Evolutionary conservation across 1,284 basidiomycete species (phyloP).

Genomic region (Rhodotorula sp.): DNA sequence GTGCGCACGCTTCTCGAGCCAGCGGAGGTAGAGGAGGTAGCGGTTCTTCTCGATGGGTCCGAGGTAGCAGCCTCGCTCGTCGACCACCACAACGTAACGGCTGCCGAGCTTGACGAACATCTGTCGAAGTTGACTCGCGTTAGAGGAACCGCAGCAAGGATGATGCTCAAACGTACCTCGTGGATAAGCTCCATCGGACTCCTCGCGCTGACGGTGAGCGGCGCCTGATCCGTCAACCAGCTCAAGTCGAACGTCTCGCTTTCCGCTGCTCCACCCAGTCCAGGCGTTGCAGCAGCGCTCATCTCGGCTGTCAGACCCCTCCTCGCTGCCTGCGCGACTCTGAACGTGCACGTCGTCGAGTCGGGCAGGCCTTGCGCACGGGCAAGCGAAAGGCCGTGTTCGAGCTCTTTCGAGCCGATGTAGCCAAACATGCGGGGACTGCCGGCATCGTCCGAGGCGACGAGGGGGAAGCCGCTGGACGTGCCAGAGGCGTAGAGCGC

Average conservation of each 20-base stretch:
- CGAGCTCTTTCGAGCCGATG: conserved; percentile 86
- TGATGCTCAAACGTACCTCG: background rate
- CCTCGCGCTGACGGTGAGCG: conserved; percentile 31
- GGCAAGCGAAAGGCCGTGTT: conserved; percentile 67
- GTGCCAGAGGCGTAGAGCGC: conserved; percentile 61
- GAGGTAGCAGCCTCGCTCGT: conserved; percentile 77
- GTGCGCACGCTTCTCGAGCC: conserved; percentile 23
- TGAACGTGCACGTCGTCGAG: conserved; percentile 34
- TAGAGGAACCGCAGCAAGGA: conserved; percentile 1
- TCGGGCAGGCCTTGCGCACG: conserved; percentile 19
- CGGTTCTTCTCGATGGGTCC: conserved; percentile 91
- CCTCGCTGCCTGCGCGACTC: conserved; percentile 11
- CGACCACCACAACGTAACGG: conserved; percentile 81
- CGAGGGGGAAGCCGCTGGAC: conserved; percentile 90
- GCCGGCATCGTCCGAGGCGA: conserved; percentile 48
- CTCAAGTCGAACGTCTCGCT: conserved; percentile 51
- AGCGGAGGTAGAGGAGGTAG: conserved; percentile 29
- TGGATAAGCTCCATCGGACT: conserved; percentile 37
- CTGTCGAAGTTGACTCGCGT: conserved; percentile 68
- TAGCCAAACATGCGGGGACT: conserved; percentile 76
- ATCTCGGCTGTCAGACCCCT: background rate
- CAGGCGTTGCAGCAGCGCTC: background rate
- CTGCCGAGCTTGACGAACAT: conserved; percentile 88
- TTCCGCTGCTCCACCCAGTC: background rate
- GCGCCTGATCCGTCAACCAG: conserved; percentile 38